Conservation (phyloP, 768 basidiomycete genomes). For the Termitomyces sp. region DNA sequence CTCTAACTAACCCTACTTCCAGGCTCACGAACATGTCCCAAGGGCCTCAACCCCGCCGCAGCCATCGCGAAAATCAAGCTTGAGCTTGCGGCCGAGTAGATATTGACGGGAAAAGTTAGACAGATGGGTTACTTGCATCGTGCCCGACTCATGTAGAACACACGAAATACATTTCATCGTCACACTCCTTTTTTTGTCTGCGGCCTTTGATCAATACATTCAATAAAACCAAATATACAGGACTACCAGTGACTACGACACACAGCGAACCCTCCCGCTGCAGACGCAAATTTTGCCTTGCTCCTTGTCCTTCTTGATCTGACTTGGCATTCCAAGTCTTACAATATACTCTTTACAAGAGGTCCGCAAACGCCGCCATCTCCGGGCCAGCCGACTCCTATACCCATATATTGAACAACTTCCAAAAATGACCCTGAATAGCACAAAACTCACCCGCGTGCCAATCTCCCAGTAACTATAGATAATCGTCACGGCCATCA, state of each 20-base stretch:
- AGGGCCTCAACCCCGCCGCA: conserved; percentile 89
- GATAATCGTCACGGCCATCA: conserved; percentile 98
- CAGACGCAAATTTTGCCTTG: neutral
- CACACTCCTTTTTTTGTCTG: neutral
- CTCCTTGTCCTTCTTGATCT: too few relatives aligned
- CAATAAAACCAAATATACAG: neutral
- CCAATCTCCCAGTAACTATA: conserved; percentile 98
- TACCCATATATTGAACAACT: neutral
- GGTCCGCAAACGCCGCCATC: conserved; percentile 74
- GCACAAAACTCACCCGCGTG: conserved; percentile 46
- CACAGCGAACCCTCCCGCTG: neutral
- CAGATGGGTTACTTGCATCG: neutral
- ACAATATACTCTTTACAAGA: conserved; percentile 42
- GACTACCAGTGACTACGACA: neutral
- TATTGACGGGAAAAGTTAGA: neutral
- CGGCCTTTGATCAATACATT: neutral
- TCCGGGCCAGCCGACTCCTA: conserved; percentile 79
- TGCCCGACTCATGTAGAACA: neutral
- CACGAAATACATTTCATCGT: neutral
- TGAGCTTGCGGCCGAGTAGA: conserved; percentile 73
- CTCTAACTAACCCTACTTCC: neutral
- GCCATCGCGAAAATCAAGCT: conserved; percentile 95
- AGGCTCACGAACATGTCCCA: conserved; percentile 95
- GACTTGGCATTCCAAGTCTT: neutral
- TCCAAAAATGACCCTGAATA: neutral